These are phyloP conservation scores for Sextonia rubra DNA, from an alignment of 164 flowering plant species.

Conservation along the genomic window DNA sequence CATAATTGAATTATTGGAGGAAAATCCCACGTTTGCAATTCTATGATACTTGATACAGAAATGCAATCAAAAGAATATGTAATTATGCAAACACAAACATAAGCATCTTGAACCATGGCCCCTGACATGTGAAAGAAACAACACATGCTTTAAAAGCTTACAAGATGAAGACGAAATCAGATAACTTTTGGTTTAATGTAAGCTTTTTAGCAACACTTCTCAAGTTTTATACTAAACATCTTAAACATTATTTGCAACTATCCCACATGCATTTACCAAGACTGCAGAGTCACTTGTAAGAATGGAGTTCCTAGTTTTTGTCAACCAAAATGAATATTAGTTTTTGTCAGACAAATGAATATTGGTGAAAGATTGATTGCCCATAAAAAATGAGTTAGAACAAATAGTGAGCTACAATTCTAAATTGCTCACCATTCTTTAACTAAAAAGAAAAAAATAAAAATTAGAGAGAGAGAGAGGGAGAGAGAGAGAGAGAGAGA, in stretches of 20 bases:
- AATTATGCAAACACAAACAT: neutral
- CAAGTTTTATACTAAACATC: neutral
- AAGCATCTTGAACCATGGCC: neutral
- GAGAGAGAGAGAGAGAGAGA: neutral
- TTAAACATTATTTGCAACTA: neutral
- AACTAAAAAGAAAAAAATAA: too few species aligned
- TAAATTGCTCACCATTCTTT: neutral
- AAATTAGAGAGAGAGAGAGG: neutral
- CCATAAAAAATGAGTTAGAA: too few species aligned
- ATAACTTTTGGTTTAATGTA: neutral
- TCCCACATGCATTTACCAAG: neutral
- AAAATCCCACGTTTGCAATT: too few species aligned
- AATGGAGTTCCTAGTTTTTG: neutral
- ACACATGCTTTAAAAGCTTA: neutral
- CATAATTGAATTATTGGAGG: too few species aligned
- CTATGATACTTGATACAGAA: too few species aligned
- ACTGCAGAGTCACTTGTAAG: neutral
- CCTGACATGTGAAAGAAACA: neutral
- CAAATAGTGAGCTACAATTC: neutral
- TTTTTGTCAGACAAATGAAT: too few species aligned
- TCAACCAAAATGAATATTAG: too few species aligned
- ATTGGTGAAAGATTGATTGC: too few species aligned
- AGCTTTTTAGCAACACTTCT: neutral
- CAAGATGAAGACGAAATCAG: neutral
- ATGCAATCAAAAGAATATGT: too few species aligned